Evolutionary conservation across 768 basidiomycete genomes (phyloP), one percentile per base, ranked within the genome.

Genomic region (Neoboletus brunneissimus): DNA sequence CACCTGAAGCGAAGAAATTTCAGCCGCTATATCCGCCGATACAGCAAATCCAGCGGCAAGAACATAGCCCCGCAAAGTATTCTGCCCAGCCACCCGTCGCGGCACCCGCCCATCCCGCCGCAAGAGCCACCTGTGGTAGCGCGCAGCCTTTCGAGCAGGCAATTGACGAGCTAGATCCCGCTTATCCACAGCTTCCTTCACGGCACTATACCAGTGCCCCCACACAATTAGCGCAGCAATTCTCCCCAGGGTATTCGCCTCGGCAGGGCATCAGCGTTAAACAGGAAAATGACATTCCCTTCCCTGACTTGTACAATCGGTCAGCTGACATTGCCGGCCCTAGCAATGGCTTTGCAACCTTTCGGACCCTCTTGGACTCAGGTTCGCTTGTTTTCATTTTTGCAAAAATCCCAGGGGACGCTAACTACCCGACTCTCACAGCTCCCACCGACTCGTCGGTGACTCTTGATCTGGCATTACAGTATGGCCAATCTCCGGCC

Each of bases 11-110:
- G 1, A 72, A 73, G 63, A 72, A 73, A 63, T 72, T 73, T 47
- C 72, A 73, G 57, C 71, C 68, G 72, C 60, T 70, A 61, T 73
- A 64, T 72, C 59, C 70, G 34, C 67, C 68, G 62, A 58, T 60
- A 63, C 70, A 71, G 61, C 69, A 69, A 54, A 52, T 61, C 4
- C 67, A 63, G 22, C 69, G 58, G 42, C 65, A 67, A 11, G 66
- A 57, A 34, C 64, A 55, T 63, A 62, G 54, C 66, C 56, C 64
- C 27, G 44, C 48, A 31, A 66, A 54, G 56, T 69, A 64, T 46
- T 9, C 61, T 18, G 16, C 42, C 20, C 71, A 53, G 40, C 57
- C 60, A 34, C 48, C 59, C 35, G 49, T 55, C 47, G 29, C 56
- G 4, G 49, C 61, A 6, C 52, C 64, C 46, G 32, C 47, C 0